Evolutionary conservation across 2,329 filamentous ascomycete genomes (phyloP).

Genomic region (Raffaelea deltoideospora): DNA sequence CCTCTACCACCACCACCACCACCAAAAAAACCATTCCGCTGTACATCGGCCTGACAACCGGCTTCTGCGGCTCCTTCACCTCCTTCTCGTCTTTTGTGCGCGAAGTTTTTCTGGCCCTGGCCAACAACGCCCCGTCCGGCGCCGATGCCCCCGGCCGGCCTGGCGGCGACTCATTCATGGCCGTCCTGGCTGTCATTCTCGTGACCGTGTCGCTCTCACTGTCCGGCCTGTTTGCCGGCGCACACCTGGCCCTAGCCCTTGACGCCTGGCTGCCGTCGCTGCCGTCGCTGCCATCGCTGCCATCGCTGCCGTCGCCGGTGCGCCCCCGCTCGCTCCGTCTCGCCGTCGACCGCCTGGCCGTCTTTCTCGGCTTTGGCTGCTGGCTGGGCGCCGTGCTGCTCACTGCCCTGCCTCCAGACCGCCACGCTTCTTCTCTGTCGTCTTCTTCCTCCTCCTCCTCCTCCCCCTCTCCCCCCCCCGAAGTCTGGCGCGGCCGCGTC

Average conservation of each 20-base stretch:
- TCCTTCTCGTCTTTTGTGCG: slow-evolving; percentile 56
- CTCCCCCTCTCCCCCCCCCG: slow-evolving; percentile 12
- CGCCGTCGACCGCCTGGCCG: slow-evolving; percentile 46
- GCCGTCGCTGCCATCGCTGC: slow-evolving; percentile 39
- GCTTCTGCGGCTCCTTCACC: slow-evolving; percentile 58
- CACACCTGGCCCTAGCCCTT: slow-evolving; percentile 54
- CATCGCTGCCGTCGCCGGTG: slow-evolving; percentile 42
- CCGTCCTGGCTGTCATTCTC: slow-evolving; percentile 60
- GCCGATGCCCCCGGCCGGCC: slow-evolving; percentile 33
- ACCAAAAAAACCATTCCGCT: slow-evolving; percentile 51
- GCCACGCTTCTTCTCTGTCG: slow-evolving; percentile 20
- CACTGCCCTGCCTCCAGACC: slow-evolving; percentile 53
- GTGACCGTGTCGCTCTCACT: slow-evolving; percentile 57
- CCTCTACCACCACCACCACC: slow-evolving; percentile 11
- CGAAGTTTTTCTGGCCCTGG: slow-evolving; percentile 48
- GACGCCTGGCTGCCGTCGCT: slow-evolving; percentile 45
- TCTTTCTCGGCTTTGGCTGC: slow-evolving; percentile 52
- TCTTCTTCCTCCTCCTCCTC: too few species aligned
- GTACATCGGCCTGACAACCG: slow-evolving; percentile 55
- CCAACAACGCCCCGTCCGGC: slow-evolving; percentile 51
- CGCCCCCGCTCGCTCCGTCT: slow-evolving; percentile 42
- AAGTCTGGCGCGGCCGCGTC: slow-evolving; percentile 60
- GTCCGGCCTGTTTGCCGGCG: slow-evolving; percentile 53
- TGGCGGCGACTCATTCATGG: slow-evolving; percentile 70
- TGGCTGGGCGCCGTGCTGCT: slow-evolving; percentile 70